phyloP scores from a whole-genome alignment of 148 eudicot genomes.

The Tetragonia tetragonoides region DNA sequence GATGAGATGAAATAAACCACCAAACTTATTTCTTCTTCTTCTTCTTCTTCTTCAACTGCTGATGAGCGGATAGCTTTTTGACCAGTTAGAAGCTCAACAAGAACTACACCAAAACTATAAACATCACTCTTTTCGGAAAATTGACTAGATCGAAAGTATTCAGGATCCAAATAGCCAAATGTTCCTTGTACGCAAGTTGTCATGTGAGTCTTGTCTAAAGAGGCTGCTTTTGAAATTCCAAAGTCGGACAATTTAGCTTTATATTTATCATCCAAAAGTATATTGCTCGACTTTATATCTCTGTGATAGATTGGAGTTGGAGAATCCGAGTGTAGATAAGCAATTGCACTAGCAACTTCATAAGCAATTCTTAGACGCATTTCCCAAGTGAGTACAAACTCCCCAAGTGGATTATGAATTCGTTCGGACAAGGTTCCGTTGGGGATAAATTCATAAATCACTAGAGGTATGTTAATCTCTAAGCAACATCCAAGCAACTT shows the following conservation, averaged over 20 bases:
- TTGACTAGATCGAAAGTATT: constrained; percentile 38
- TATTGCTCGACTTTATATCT: constrained; percentile 39
- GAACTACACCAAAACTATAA: constrained; percentile 1
- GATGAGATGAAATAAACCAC: no score
- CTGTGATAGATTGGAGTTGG: constrained; percentile 41
- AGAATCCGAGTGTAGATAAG: constrained; percentile 35
- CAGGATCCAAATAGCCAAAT: constrained; percentile 43
- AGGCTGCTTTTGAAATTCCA: constrained; percentile 36
- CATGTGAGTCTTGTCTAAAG: constrained; percentile 38
- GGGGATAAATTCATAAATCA: no score
- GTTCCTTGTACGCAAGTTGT: constrained; percentile 50
- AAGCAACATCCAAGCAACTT: no score
- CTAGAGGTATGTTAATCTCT: no score
- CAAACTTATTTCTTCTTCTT: no score
- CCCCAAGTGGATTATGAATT: background rate
- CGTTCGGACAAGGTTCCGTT: no score
- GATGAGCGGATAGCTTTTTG: background rate
- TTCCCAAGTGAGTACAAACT: no score
- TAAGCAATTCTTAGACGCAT: no score
- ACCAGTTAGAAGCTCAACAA: constrained; percentile 23
- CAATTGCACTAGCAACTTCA: constrained; percentile 34
- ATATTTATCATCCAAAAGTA: constrained; percentile 38
- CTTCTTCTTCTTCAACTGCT: no score
- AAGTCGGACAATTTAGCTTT: constrained; percentile 42
- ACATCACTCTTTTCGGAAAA: constrained; percentile 5